Conservation (phyloP, 2,329 filamentous ascomycete genomes). For the Neocucurbitaria cava region DNA sequence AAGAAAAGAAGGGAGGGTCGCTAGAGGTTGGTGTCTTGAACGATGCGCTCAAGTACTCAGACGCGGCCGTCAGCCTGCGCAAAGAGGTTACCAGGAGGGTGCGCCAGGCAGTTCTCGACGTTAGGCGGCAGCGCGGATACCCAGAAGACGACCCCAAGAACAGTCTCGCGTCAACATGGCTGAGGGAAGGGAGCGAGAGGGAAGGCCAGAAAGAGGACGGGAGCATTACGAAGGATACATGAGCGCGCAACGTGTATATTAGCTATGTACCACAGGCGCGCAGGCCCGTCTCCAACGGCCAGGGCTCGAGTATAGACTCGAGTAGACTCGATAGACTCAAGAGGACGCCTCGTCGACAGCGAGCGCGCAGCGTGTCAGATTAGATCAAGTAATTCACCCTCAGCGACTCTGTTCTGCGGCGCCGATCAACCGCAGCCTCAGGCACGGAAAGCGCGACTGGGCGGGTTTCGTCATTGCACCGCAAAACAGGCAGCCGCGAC, state of each 20-base stretch:
- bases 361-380: constrained; percentile 57
- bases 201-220: constrained; percentile 68
- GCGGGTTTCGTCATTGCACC: constrained; percentile 31
- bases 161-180: constrained; percentile 82
- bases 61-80: constrained; percentile 78
- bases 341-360: constrained; percentile 13
- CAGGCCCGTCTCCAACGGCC: too few relatives aligned
- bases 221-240: constrained; percentile 66
- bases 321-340: too few relatives aligned
- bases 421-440: constrained; percentile 33
- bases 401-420: constrained; percentile 46
- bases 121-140: constrained; percentile 74
- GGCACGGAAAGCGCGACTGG: constrained; percentile 2
- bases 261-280: constrained; percentile 3
- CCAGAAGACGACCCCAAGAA: constrained; percentile 81
- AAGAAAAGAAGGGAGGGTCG: constrained; percentile 54
- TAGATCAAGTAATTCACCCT: constrained; percentile 68
- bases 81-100: constrained; percentile 82
- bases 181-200: constrained; percentile 59
- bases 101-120: constrained; percentile 78
- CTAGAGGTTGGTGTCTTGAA: constrained; percentile 65
- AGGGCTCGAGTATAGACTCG: not conserved
- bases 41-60: constrained; percentile 69
- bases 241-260: constrained; percentile 6
- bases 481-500: constrained; percentile 12